These are phyloP conservation scores for Waltergamsia citrina DNA, from an alignment of 2,329 filamentous ascomycete genomes.

Conservation along the genomic window DNA sequence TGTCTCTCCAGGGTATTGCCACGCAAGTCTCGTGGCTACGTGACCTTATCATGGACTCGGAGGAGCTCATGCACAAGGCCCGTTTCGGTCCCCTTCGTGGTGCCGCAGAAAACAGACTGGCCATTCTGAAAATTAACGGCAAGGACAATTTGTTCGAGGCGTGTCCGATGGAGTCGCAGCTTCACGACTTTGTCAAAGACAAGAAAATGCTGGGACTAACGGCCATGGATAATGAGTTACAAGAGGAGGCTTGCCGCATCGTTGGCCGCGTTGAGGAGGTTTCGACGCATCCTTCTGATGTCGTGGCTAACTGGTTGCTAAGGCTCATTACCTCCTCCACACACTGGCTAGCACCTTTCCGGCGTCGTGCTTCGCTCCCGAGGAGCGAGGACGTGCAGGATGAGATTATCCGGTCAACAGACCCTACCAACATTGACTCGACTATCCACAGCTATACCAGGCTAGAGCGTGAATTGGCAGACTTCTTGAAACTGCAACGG, in stretches of 20 bases:
- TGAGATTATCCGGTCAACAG: slow-evolving; percentile 36
- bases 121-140: slow-evolving; percentile 44
- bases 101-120: slow-evolving; percentile 35
- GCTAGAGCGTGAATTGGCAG: slow-evolving; percentile 44
- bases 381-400: slow-evolving; percentile 45
- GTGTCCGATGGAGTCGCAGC: slow-evolving; percentile 44
- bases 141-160: slow-evolving; percentile 47
- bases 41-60: slow-evolving; percentile 45
- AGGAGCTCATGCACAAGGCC: slow-evolving; percentile 30
- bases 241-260: slow-evolving; percentile 48
- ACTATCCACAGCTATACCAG: slow-evolving; percentile 49
- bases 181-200: slow-evolving; percentile 42
- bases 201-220: slow-evolving; percentile 46
- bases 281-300: slow-evolving; percentile 37
- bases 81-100: slow-evolving; percentile 37
- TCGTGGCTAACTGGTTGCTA: slow-evolving; percentile 45
- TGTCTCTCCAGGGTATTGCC: slow-evolving; percentile 27
- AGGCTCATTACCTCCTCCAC: slow-evolving; percentile 39
- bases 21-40: slow-evolving; percentile 43
- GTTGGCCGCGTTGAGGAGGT: slow-evolving; percentile 46
- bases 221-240: slow-evolving; percentile 49
- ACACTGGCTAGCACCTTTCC: slow-evolving; percentile 46
- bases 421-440: slow-evolving; percentile 46
- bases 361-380: slow-evolving; percentile 46
- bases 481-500: slow-evolving; percentile 37